These are phyloP conservation scores for Lachnellula cervina DNA, from an alignment of 2,329 filamentous ascomycete genomes.

Conservation along the genomic window DNA sequence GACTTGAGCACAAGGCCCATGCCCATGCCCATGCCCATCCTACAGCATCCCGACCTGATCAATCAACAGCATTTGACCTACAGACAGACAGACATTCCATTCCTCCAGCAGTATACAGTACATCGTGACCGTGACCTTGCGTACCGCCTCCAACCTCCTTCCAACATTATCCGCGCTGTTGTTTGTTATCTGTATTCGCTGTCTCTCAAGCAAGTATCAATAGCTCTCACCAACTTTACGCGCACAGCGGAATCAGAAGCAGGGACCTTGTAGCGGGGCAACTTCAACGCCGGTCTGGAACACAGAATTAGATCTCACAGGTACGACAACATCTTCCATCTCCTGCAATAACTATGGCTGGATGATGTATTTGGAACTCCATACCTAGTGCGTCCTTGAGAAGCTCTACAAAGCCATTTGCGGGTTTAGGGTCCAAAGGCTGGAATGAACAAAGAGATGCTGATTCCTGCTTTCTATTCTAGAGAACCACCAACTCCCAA, in stretches of 20 bases:
- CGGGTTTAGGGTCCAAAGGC: not conserved
- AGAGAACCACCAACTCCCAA: constrained; percentile 12
- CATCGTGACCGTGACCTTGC: not conserved
- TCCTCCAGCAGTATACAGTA: not conserved
- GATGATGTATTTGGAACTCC: constrained; percentile 9
- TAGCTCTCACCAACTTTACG: not conserved
- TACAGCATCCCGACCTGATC: not conserved
- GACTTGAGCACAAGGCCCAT: constrained; percentile 1
- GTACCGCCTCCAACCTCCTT: not conserved
- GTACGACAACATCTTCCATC: constrained; percentile 13
- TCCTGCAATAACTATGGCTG: constrained; percentile 7
- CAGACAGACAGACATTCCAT: not conserved
- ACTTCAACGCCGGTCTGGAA: constrained; percentile 20
- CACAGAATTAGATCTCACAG: constrained; percentile 19
- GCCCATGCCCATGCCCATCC: not conserved
- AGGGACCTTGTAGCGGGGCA: constrained; percentile 26
- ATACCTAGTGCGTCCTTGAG: not conserved
- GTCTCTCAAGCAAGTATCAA: not conserved
- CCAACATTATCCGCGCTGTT: not conserved
- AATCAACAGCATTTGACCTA: not conserved
- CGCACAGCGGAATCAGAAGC: constrained; percentile 3
- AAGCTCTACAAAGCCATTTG: constrained; percentile 9
- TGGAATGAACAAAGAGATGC: constrained; percentile 7
- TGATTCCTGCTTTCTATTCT: constrained; percentile 9
- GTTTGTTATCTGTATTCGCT: not conserved